A percentile compares a stretch with the other conserved stretches of the same genome.
Conservation (phyloP, 345 rosid species). For the Pistacia atlantica region DNA sequence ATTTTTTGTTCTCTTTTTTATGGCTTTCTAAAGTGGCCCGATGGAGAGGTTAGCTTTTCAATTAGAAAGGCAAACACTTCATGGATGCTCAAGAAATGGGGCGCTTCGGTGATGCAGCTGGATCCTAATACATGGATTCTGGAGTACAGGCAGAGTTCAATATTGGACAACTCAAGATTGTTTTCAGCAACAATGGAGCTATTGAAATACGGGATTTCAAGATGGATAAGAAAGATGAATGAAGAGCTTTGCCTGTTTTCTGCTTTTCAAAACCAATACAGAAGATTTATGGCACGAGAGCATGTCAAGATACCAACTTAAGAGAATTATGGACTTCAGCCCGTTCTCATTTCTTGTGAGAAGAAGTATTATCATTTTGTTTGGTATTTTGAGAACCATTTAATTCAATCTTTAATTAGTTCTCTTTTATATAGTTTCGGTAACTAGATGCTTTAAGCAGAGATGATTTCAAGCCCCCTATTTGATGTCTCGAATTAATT, state of each 20-base stretch:
- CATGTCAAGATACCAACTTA: constrained; percentile 46
- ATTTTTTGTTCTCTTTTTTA: background rate
- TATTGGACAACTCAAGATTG: constrained; percentile 49
- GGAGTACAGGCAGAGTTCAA: constrained; percentile 60
- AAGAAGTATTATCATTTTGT: background rate
- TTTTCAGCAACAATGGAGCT: constrained; percentile 48
- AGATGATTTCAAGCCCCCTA: background rate
- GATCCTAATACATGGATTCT: constrained; percentile 82
- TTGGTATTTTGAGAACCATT: background rate
- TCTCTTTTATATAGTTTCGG: background rate
- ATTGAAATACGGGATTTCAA: constrained; percentile 33
- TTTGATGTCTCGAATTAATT: background rate
- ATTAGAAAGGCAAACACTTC: constrained; percentile 53
- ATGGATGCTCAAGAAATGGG: constrained; percentile 59
- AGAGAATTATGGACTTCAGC: background rate
- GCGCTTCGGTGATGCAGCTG: constrained; percentile 57
- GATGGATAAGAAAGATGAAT: constrained; percentile 24
- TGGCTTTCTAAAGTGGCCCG: constrained; percentile 54
- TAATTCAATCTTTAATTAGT: background rate
- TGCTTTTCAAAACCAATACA: constrained; percentile 23
- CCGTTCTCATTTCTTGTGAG: constrained; percentile 48
- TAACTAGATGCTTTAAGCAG: background rate
- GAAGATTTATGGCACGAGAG: constrained; percentile 9
- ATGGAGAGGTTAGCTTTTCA: constrained; percentile 51
- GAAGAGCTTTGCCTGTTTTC: constrained; percentile 31